These are phyloP conservation scores for Kalaharituber pfeilii DNA, from an alignment of 2,329 filamentous ascomycete genomes.

Conservation along the genomic window DNA sequence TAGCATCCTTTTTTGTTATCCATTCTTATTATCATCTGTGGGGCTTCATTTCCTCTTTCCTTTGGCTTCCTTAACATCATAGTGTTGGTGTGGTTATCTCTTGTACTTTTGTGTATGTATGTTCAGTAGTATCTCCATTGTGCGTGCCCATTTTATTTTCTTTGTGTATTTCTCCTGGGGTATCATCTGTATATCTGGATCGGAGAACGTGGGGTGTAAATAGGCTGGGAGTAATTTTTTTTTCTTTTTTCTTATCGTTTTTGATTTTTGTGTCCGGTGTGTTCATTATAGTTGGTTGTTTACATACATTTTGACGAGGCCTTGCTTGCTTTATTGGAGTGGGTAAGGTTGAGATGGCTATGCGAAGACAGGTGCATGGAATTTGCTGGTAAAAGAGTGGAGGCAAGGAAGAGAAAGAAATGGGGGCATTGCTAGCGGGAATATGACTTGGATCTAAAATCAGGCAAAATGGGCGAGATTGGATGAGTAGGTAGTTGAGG, in stretches of 20 bases:
- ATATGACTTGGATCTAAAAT: too few species aligned
- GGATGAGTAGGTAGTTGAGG: too few species aligned
- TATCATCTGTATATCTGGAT: slow-evolving; percentile 7
- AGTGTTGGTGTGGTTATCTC: slow-evolving; percentile 8
- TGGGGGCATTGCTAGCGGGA: too few species aligned
- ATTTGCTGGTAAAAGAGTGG: too few species aligned
- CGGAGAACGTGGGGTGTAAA: background rate
- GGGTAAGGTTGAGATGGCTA: too few species aligned
- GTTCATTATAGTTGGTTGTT: too few species aligned
- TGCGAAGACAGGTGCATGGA: too few species aligned
- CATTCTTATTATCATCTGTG: slow-evolving; percentile 3
- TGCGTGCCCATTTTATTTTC: background rate
- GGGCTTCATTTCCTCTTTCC: background rate
- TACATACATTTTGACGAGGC: too few species aligned
- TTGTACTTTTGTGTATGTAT: slow-evolving; percentile 1
- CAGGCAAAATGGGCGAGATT: too few species aligned
- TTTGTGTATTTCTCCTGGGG: slow-evolving; percentile 2
- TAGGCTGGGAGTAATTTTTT: background rate
- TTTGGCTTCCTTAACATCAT: background rate
- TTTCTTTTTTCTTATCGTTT: background rate
- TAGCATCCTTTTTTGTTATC: slow-evolving; percentile 7
- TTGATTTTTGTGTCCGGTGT: too few species aligned
- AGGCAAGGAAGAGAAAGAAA: too few species aligned
- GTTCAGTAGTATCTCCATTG: background rate
- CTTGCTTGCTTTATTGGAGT: too few species aligned